These are phyloP conservation scores for Neoboletus brunneissimus DNA, from an alignment of 768 basidiomycete genomes.

Conservation along the genomic window DNA sequence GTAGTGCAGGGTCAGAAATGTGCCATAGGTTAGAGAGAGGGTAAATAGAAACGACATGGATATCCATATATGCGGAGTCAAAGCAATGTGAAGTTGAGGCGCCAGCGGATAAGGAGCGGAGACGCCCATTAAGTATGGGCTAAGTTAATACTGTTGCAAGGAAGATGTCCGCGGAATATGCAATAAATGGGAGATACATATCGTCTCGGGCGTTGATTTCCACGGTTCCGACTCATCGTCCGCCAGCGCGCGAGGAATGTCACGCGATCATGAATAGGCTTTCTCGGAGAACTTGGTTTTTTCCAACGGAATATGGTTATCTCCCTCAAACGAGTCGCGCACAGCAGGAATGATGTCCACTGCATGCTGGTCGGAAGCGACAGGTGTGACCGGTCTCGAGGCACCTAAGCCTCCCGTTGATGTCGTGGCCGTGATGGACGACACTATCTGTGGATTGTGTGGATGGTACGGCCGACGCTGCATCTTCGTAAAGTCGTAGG, in stretches of 20 bases:
- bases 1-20: slow-evolving; percentile 11
- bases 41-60: slow-evolving; percentile 10
- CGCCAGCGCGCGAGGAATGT: not conserved
- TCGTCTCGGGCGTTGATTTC: slow-evolving; percentile 7
- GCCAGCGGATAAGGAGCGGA: slow-evolving; percentile 10
- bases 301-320: slow-evolving; percentile 40
- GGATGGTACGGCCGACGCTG: slow-evolving; percentile 90
- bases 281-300: slow-evolving; percentile 45
- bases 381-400: slow-evolving; percentile 74
- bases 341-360: slow-evolving; percentile 44
- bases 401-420: slow-evolving; percentile 68
- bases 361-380: slow-evolving; percentile 41
- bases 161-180: slow-evolving; percentile 22
- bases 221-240: not conserved
- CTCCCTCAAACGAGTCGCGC: slow-evolving; percentile 41
- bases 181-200: slow-evolving; percentile 24
- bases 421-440: slow-evolving; percentile 68
- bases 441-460: slow-evolving; percentile 63
- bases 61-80: slow-evolving; percentile 10
- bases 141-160: slow-evolving; percentile 19
- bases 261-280: slow-evolving; percentile 43
- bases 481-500: slow-evolving; percentile 92
- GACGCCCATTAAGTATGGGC: slow-evolving; percentile 19
- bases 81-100: slow-evolving; percentile 5
- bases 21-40: slow-evolving; percentile 5